Percentiles rank a stretch among this genome's conserved stretches.
Conservation (phyloP, 2,329 filamentous ascomycete species). For the Colletotrichum brevisporum region DNA sequence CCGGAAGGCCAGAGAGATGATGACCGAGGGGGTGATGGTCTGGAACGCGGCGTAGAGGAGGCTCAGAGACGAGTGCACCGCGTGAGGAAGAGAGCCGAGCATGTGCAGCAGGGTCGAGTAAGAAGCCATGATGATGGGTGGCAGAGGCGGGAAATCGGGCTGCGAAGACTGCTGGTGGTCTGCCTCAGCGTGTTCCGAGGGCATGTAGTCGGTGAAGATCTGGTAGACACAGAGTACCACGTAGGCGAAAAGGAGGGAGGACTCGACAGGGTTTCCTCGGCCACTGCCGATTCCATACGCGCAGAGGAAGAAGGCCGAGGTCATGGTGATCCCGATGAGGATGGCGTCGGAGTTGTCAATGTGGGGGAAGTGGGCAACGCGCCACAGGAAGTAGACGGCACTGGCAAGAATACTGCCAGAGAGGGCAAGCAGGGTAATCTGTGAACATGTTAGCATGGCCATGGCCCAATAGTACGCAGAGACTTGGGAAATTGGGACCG, state of each 20-base stretch:
- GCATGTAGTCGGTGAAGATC: conserved; percentile 98
- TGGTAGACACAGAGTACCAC: conserved; percentile 99
- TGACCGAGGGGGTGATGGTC: conserved; percentile 94
- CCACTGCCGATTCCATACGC: conserved; percentile 95
- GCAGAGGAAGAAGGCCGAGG: conserved; percentile 91
- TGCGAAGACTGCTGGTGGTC: conserved; percentile 69
- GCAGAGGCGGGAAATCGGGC: conserved; percentile 95
- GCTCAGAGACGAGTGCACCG: conserved; percentile 85
- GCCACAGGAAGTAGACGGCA: conserved; percentile 96
- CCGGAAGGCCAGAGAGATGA: conserved; percentile 94
- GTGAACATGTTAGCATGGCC: conserved; percentile 51
- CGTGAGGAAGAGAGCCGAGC: conserved; percentile 85
- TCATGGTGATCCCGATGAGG: conserved; percentile 92
- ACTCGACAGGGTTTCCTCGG: conserved; percentile 80
- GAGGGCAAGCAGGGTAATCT: conserved; percentile 90
- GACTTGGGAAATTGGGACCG: too few relatives aligned
- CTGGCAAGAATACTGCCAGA: conserved; percentile 94
- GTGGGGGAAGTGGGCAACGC: conserved; percentile 92
- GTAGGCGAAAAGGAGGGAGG: conserved; percentile 72
- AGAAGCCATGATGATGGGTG: conserved; percentile 97
- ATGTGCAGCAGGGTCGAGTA: conserved; percentile 92
- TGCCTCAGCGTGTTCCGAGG: conserved; percentile 74
- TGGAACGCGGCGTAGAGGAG: conserved; percentile 93
- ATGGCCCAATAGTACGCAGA: too few relatives aligned
- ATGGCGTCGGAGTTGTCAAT: conserved; percentile 94